Evolutionary conservation across 2,329 filamentous ascomycete genomes (phyloP).

Genomic region (Diaporthe caulivora): DNA sequence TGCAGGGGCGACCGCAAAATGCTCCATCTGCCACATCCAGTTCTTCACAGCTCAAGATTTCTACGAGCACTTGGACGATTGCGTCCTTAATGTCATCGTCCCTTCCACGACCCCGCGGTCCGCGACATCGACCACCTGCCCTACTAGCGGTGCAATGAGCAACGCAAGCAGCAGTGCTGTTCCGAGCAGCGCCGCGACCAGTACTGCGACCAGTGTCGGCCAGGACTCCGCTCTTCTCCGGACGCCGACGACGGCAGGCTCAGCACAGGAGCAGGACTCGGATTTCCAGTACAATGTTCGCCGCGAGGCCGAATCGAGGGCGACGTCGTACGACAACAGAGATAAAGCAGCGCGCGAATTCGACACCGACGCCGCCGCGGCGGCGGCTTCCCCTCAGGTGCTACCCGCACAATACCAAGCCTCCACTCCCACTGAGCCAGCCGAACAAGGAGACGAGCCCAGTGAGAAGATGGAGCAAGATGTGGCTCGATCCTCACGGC

Average conservation of each 20-base stretch:
- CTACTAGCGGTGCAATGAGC: constrained; percentile 26
- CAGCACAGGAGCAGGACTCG: constrained; percentile 41
- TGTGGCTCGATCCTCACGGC: constrained; percentile 1
- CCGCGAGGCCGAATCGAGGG: background rate
- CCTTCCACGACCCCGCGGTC: constrained; percentile 55
- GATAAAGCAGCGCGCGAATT: background rate
- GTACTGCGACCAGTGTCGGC: constrained; percentile 35
- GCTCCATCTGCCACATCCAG: constrained; percentile 85
- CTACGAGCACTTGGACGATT: constrained; percentile 91
- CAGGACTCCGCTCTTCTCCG: constrained; percentile 44
- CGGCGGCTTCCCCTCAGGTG: background rate
- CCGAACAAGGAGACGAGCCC: background rate
- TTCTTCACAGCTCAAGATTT: constrained; percentile 94
- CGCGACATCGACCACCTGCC: constrained; percentile 40
- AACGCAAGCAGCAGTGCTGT: constrained; percentile 27
- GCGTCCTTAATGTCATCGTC: constrained; percentile 70
- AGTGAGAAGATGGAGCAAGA: constrained; percentile 6
- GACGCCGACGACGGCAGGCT: constrained; percentile 46
- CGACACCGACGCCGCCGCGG: background rate
- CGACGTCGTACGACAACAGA: constrained; percentile 9
- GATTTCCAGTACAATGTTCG: background rate
- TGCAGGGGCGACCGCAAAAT: constrained; percentile 76
- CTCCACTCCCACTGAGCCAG: constrained; percentile 12
- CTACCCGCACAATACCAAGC: background rate
- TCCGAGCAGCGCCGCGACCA: constrained; percentile 16